phyloP scores from a whole-genome alignment of 805 yeast species.

The Yamadazyma nakazawae region DNA sequence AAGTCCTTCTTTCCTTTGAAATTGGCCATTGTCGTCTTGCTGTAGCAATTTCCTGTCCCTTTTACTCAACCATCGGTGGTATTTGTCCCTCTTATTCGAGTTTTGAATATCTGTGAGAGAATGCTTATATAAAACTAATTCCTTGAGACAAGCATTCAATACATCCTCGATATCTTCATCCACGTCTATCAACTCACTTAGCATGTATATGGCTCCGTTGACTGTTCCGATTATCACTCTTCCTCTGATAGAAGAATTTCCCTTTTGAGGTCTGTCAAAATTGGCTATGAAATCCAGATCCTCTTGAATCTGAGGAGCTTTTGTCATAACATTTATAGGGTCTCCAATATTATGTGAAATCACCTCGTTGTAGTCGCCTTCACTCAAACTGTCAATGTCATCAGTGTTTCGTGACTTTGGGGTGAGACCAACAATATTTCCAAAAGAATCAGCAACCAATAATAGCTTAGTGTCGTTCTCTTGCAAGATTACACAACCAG shows the following conservation, averaged over 20 bases:
- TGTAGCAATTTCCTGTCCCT: constrained; percentile 13
- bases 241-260: background rate
- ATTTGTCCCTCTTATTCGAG: constrained; percentile 12
- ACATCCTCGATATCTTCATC: constrained; percentile 14
- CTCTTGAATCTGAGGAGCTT: background rate
- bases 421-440: constrained; percentile 21
- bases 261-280: constrained; percentile 5
- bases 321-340: constrained; percentile 24
- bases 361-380: constrained; percentile 5
- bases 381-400: constrained; percentile 4
- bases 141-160: constrained; percentile 16
- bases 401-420: background rate
- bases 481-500: constrained; percentile 1
- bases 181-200: constrained; percentile 12
- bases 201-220: constrained; percentile 24
- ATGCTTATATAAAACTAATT: constrained; percentile 8
- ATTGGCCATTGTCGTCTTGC: constrained; percentile 16
- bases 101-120: constrained; percentile 9
- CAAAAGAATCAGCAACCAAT: constrained; percentile 27
- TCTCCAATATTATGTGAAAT: constrained; percentile 25
- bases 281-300: constrained; percentile 7
- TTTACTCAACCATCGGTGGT: constrained; percentile 10
- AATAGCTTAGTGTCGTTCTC: constrained; percentile 1
- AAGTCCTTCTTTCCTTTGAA: constrained; percentile 7
- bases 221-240: constrained; percentile 25